Evolutionary conservation across 306 rosid species (phyloP).

Genomic region (Trifolium dubium): DNA sequence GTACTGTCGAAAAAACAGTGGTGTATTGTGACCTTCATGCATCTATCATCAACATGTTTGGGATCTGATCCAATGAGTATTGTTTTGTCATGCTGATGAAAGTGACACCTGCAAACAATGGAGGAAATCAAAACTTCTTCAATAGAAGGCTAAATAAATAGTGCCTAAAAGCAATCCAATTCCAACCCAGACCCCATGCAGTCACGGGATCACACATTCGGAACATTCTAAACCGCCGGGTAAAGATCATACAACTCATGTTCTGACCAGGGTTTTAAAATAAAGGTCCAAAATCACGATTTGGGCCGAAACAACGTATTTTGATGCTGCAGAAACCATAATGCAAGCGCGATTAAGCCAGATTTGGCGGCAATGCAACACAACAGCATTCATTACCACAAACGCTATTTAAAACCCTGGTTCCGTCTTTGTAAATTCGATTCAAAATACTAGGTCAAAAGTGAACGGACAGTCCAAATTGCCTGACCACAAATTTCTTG

Average conservation of each 20-base stretch:
- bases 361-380: no score
- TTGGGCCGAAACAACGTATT: no score
- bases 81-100: conserved; percentile 84
- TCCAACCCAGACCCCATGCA: not conserved
- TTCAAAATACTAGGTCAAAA: not conserved
- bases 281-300: no score
- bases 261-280: no score
- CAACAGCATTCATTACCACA: no score
- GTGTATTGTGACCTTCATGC: conserved; percentile 90
- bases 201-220: not conserved
- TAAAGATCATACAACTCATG: not conserved
- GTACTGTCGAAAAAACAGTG: conserved; percentile 94
- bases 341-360: no score
- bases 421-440: not conserved
- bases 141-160: not conserved
- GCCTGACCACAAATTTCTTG: not conserved
- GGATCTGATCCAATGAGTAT: conserved; percentile 94
- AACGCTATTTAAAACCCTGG: no score
- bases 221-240: not conserved
- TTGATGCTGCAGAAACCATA: no score
- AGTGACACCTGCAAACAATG: conserved; percentile 72
- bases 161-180: not conserved
- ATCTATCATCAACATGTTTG: conserved; percentile 72
- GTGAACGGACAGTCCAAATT: not conserved
- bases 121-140: conserved; percentile 18